Base-by-base conservation (phyloP, 2,329 filamentous ascomycete species). In the Pseudogymnoascus sp. region DNA sequence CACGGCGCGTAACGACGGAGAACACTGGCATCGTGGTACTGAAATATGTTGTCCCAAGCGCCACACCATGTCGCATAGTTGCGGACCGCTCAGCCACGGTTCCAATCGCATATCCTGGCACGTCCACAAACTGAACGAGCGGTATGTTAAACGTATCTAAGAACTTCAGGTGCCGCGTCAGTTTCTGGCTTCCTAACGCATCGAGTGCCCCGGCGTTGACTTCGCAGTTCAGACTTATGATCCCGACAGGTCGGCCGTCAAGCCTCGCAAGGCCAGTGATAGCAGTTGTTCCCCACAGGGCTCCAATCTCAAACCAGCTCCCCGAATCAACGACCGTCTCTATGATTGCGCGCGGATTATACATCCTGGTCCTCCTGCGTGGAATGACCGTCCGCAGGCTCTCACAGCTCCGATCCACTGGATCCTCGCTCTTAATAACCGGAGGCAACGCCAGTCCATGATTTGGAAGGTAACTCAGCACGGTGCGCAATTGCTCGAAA, bases 81-180 rank as follows among this genome's bases (percentile, higher is more conserved):
- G 83, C 84, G 4, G 77, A 81, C 11, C 83, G 76, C 70, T 87
- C 84, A 2, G 84, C 84, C 0, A 81, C 77, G 0, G 84, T 86
- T 0, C 84, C 84, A 44, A 87, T 83, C 0, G 84, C 83, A 64
- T 86, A 87, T 1, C 84, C 81, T 3, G 81, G 84, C 1, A 84
- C 75, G 68, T 87, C 84, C 4, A 87, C 76, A 64, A 87, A 86
- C 68, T 87, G 84, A 6, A 87, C 62, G 3, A 86, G 74, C 0
- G 84, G 84, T 2, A 87, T 73, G 64, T 87, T 87, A 75, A 87
- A 85, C 44, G 86, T 77, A 67, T 87, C 84, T 64, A 83, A 82
- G 67, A 87, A 78, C 67, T 86, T 86, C 36, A 87, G 72, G 70
- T 85, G 78, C 1, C 81, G 75, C 0, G 79, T 81, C 17, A 86